These are phyloP conservation scores for Rhododendron simsii DNA, from an alignment of 148 eudicot species.

Conservation along the genomic window DNA sequence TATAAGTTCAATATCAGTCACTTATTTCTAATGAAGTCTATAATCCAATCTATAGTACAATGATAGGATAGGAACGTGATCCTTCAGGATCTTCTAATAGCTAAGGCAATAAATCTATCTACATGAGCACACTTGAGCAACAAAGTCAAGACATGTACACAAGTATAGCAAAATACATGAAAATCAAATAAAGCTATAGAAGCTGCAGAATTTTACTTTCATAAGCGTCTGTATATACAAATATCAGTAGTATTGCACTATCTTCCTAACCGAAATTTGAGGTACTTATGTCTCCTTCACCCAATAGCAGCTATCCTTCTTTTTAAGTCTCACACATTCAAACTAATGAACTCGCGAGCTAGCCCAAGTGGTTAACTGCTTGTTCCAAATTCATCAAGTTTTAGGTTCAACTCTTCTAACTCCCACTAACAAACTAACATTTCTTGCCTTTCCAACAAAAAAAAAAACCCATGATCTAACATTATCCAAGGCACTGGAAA, in stretches of 20 bases:
- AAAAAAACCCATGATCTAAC: too few relatives aligned
- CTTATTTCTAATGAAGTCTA: background rate
- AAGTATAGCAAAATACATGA: background rate
- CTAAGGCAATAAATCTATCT: too few relatives aligned
- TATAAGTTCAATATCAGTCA: too few relatives aligned
- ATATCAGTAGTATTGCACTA: too few relatives aligned
- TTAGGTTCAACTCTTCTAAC: too few relatives aligned
- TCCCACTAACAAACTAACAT: too few relatives aligned
- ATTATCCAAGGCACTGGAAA: too few relatives aligned
- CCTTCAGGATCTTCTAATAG: background rate
- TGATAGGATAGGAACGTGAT: background rate
- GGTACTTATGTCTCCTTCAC: background rate
- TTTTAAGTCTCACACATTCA: background rate
- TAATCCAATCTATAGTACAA: background rate
- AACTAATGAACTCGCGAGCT: background rate
- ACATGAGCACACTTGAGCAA: background rate
- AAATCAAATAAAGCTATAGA: background rate
- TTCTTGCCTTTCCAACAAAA: too few relatives aligned
- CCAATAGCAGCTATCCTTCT: background rate
- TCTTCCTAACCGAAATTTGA: too few relatives aligned
- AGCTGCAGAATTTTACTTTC: background rate
- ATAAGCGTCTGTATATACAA: background rate
- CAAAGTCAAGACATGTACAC: background rate
- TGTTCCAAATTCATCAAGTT: too few relatives aligned
- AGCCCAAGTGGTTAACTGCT: too few relatives aligned